Percentiles rank a stretch among this genome's conserved stretches.
These are phyloP conservation scores for Rubia tinctorum DNA, from an alignment of 305 asterid species.

Conservation along the genomic window DNA sequence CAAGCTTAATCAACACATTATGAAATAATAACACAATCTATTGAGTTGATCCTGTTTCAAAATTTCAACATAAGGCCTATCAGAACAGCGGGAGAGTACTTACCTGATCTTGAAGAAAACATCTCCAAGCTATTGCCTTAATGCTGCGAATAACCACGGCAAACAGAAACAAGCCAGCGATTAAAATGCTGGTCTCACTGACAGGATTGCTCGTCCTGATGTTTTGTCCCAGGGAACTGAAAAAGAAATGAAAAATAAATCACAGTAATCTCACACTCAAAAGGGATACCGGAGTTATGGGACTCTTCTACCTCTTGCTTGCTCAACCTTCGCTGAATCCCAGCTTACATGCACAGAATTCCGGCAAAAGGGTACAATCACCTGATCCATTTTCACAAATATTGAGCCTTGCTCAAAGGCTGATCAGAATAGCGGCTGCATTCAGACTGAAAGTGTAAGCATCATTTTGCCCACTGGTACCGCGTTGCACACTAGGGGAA, in stretches of 20 bases:
- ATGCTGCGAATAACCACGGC: background rate
- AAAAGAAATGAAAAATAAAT: background rate
- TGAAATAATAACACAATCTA: too few relatives aligned
- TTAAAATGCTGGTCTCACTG: background rate
- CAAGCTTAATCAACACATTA: background rate
- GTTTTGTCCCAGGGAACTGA: background rate
- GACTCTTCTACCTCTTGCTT: too few relatives aligned
- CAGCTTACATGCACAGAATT: too few relatives aligned
- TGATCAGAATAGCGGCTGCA: slow-evolving; percentile 24
- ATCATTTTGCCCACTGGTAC: slow-evolving; percentile 34
- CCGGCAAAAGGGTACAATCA: too few relatives aligned
- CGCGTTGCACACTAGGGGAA: slow-evolving; percentile 46
- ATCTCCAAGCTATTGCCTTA: background rate
- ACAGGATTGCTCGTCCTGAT: background rate
- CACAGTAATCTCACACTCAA: background rate
- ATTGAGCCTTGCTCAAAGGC: slow-evolving; percentile 27
- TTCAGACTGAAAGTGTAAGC: slow-evolving; percentile 27
- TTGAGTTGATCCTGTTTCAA: too few relatives aligned
- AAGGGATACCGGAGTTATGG: too few relatives aligned
- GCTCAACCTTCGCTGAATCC: too few relatives aligned
- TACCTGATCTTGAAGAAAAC: background rate
- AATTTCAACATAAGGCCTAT: background rate
- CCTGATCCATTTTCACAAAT: too few relatives aligned
- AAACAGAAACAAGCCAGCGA: background rate
- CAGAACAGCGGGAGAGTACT: too few relatives aligned